Base-by-base conservation (phyloP, 805 yeast genomes). In the Cephaloascus fragrans region DNA sequence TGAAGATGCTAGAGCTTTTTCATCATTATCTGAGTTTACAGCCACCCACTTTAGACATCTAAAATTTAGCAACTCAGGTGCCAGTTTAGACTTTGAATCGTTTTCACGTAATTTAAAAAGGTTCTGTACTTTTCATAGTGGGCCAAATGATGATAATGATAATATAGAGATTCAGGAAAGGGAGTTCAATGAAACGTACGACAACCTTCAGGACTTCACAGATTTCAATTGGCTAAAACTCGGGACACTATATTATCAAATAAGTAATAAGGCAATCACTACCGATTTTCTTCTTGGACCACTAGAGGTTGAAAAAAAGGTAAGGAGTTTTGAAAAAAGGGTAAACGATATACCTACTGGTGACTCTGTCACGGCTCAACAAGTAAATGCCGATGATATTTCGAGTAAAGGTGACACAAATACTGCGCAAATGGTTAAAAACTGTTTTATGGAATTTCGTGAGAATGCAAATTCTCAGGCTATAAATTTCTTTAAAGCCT, bases 281-380 rank as follows among this genome's bases (percentile, higher is more conserved):
- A 59, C 68, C 17, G 83, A 80, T 44, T 84, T 81, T 51, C 56
- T 86, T 43, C 61, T 78, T 39, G 95, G 94, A 0, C 88, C 94
- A 0, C 59, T 85, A 33, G 76, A 73, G 15, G 63, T 80, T 2
- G 81, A 80, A 45, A 71, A 73, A 44, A 75, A 70, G 47, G 58
- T 53, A n/a, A 48, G 63, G n/a, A 51, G 19, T 1, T 16, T 52
- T 0, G 69, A 47, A 34, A 59, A 48, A 39, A 69, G 65, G 26
- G 50, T 59, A 4, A 70, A 58, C 31, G 77, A 71, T 38, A 74
- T 73, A 15, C 52, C 58, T n/a, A 52, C 58, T 1, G 61, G 61
- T 0, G 49, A 48, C 3, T 55, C 67, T 2, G 63, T 67, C 2
- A 77, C 79, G 0, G 88, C 93, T 1, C 69, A 67, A 43, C 63